Percentiles rank a stretch among this genome's conserved stretches.
Conservation (phyloP, 805 yeast species). For the Metschnikowia borealis region DNA sequence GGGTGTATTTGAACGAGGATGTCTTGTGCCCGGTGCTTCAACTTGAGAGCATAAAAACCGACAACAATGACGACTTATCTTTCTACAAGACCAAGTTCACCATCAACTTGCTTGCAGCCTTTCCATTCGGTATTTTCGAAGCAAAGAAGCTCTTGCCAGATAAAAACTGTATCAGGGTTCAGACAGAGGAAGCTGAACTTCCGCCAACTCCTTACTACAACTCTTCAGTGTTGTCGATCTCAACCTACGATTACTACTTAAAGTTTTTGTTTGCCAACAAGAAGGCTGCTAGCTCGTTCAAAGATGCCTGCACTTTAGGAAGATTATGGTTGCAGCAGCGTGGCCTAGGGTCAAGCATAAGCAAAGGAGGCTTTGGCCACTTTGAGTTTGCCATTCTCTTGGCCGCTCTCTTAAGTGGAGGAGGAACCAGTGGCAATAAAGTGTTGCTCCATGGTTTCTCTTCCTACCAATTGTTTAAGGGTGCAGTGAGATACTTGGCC, state of each 20-base stretch:
- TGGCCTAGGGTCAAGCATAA: constrained; percentile 63
- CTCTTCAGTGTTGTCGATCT: constrained; percentile 67
- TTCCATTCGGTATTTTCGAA: constrained; percentile 70
- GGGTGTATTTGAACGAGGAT: constrained; percentile 73
- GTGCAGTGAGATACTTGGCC: constrained; percentile 77
- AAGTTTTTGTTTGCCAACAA: constrained; percentile 73
- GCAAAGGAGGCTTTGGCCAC: constrained; percentile 83
- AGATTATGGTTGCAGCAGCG: constrained; percentile 88
- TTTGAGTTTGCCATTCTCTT: constrained; percentile 81
- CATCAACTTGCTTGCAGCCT: constrained; percentile 68
- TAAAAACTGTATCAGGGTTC: constrained; percentile 77
- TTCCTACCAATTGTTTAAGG: constrained; percentile 89
- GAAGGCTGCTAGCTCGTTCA: constrained; percentile 73
- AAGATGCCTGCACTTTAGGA: constrained; percentile 83
- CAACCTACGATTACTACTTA: constrained; percentile 65
- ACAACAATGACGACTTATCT: constrained; percentile 46
- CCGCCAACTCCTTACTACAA: constrained; percentile 88
- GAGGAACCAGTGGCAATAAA: constrained; percentile 70
- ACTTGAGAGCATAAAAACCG: constrained; percentile 52
- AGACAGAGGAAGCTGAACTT: constrained; percentile 37
- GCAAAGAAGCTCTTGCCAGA: constrained; percentile 72
- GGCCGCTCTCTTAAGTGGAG: constrained; percentile 81
- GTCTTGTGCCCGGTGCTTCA: constrained; percentile 68
- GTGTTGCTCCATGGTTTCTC: constrained; percentile 84
- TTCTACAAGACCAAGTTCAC: constrained; percentile 66